Evolutionary conservation across 176 grass and related monocot species (phyloP).

Genomic region (Saccharum spontaneum): DNA sequence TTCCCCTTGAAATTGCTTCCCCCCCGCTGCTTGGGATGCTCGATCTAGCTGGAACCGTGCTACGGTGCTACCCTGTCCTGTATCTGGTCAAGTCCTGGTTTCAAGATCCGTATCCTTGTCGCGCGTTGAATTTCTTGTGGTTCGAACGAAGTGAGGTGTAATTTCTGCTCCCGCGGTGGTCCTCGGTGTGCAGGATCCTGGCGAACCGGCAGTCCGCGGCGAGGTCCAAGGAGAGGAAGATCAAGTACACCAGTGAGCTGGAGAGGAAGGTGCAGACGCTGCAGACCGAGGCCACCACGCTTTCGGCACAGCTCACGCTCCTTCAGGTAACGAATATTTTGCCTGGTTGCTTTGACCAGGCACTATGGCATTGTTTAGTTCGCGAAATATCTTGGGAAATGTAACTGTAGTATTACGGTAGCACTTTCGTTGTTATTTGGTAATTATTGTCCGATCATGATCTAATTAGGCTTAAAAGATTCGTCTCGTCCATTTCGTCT

Average conservation of each 20-base stretch:
- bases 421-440: no score
- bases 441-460: no score
- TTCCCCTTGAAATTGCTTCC: background rate
- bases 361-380: no score
- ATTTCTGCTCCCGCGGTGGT: background rate
- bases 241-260: slow-evolving; percentile 84
- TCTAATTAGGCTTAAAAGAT: no score
- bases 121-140: background rate
- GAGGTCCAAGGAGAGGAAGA: slow-evolving; percentile 96
- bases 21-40: background rate
- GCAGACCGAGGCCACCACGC: slow-evolving; percentile 95
- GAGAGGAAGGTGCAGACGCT: slow-evolving; percentile 98
- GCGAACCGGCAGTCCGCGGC: slow-evolving; percentile 92
- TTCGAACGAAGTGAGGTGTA: background rate
- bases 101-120: background rate
- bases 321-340: slow-evolving; percentile 64
- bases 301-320: slow-evolving; percentile 93
- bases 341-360: slow-evolving; percentile 1
- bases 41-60: background rate
- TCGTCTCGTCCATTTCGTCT: no score
- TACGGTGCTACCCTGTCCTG: background rate
- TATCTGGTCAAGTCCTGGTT: background rate
- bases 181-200: slow-evolving; percentile 67
- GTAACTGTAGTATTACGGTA: no score
- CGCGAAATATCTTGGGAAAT: no score